phyloP scores from a whole-genome alignment of 2,329 filamentous ascomycete species.

The Penicillium polonicum region DNA sequence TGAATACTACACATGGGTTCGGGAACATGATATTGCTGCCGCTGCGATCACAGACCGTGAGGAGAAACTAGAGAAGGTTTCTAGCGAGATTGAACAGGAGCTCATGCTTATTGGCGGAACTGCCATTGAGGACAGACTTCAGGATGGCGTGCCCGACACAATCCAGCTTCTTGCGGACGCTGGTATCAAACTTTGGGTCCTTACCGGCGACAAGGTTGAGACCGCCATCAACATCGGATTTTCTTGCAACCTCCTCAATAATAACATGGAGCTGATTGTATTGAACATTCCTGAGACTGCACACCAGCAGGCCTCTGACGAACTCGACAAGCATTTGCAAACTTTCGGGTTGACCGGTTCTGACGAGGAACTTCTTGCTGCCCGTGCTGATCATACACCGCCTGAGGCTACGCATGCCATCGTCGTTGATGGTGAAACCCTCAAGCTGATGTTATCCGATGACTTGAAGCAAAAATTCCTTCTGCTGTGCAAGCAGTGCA shows the following conservation, averaged over 20 bases:
- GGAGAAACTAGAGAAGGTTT: constrained; percentile 85
- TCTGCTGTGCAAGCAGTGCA: constrained; percentile 93
- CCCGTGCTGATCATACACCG: constrained; percentile 79
- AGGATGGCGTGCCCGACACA: constrained; percentile 94
- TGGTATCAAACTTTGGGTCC: constrained; percentile 97
- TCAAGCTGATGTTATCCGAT: constrained; percentile 83
- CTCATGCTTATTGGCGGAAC: constrained; percentile 87
- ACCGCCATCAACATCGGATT: constrained; percentile 99
- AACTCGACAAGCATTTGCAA: constrained; percentile 71
- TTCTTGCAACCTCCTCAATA: constrained; percentile 95
- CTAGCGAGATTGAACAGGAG: constrained; percentile 87
- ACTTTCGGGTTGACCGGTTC: constrained; percentile 78
- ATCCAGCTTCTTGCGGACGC: constrained; percentile 87
- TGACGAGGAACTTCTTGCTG: constrained; percentile 77
- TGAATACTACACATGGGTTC: constrained; percentile 82
- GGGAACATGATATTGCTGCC: constrained; percentile 82
- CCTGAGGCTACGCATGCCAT: constrained; percentile 86
- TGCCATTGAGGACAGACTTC: constrained; percentile 93
- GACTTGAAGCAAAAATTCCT: constrained; percentile 86
- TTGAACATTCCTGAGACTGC: constrained; percentile 80
- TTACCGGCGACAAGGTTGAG: constrained; percentile 98
- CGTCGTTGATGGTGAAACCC: constrained; percentile 90
- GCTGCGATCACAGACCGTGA: constrained; percentile 82
- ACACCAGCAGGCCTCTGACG: constrained; percentile 61
- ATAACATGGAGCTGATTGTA: constrained; percentile 95